Evolutionary conservation across 352 stramenopile species (phyloP), one percentile per base, ranked within the genome.

Genomic region (Pythium coloratum): DNA sequence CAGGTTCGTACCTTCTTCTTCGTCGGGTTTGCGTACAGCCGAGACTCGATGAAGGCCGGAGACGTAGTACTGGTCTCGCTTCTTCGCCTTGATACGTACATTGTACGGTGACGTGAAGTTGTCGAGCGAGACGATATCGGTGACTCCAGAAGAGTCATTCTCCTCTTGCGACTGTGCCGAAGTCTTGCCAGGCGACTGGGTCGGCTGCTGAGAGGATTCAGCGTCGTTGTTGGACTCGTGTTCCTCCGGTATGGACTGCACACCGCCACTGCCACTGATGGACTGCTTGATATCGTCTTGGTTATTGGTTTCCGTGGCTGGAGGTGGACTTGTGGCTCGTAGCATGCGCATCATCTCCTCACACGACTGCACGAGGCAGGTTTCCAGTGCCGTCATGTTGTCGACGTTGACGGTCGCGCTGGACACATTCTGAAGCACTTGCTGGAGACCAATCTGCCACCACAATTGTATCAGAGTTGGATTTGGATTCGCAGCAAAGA

Each of bases 21-120:
- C 62, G 5, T 59, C 51, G 68, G 62, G 18, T 54, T 58, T 42
- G 6, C 34, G 60, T 47, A 24, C 24, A 55, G 26, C 20, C 1
- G 49, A 14, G 24, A 5, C 32, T 6, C 40, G 9, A 8, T 20
- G 84, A 55, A 91, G 69, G 0, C 80, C 81, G n/a, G 82, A 68
- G n/a, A 87, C 78, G 54, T 75, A 89, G 59, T 90, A 90, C 20
- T 57, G 62, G 10, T 89, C 75, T 49, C 78, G 76, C 12, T 83
- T 71, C 60, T 89, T 93, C 1, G 78, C 70, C 2, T 73, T 61
- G 12, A 95, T 85, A 0, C 85, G 87, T 34, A 92, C 76, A 59
- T 92, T 95, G 65, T 83, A 93, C 8, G 84, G 82, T 5, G 83
- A 94, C 20, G 86, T 91, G 40, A 92, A 87, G 57, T 75, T 82